Conservation (phyloP, 805 yeast genomes). For the Kodamaea nitidulidarum region DNA sequence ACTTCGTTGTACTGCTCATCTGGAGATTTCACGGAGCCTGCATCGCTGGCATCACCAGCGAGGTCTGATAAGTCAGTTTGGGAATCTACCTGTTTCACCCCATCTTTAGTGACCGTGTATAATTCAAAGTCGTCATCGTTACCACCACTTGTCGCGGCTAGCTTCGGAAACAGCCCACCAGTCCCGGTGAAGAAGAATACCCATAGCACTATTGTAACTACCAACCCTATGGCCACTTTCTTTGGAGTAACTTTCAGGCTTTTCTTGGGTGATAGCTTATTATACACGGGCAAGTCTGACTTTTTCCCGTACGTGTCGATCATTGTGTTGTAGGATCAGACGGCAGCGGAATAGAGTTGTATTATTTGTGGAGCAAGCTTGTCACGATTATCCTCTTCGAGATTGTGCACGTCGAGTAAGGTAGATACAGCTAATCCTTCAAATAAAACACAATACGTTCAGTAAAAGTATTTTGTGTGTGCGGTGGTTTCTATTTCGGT, state of each 20-base stretch:
- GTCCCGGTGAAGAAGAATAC: slow-evolving; percentile 6
- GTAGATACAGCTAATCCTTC: too few species aligned
- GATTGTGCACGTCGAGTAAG: too few species aligned
- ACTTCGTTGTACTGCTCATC: slow-evolving; percentile 42
- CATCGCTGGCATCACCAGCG: slow-evolving; percentile 2
- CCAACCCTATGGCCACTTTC: slow-evolving; percentile 7
- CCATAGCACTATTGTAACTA: slow-evolving; percentile 10
- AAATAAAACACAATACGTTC: too few species aligned
- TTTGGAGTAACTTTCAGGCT: slow-evolving; percentile 7
- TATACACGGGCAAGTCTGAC: slow-evolving; percentile 44
- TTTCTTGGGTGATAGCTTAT: slow-evolving; percentile 14
- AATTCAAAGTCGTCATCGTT: slow-evolving; percentile 18
- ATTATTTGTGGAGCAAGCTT: neutral
- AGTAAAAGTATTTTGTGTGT: neutral
- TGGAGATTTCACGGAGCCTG: slow-evolving; percentile 10
- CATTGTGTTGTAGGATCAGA: slow-evolving; percentile 11
- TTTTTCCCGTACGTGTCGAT: slow-evolving; percentile 38
- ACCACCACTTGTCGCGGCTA: neutral
- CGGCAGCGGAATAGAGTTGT: neutral
- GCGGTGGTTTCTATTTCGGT: neutral
- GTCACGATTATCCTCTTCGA: too few species aligned
- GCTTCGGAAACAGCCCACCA: neutral
- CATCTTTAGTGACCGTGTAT: slow-evolving; percentile 31
- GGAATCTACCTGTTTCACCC: slow-evolving; percentile 16
- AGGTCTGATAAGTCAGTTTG: slow-evolving; percentile 5